Percentiles rank a stretch among this genome's conserved stretches.
phyloP scores from a whole-genome alignment of 2,329 filamentous ascomycete species.

The Esteya vermicola region DNA sequence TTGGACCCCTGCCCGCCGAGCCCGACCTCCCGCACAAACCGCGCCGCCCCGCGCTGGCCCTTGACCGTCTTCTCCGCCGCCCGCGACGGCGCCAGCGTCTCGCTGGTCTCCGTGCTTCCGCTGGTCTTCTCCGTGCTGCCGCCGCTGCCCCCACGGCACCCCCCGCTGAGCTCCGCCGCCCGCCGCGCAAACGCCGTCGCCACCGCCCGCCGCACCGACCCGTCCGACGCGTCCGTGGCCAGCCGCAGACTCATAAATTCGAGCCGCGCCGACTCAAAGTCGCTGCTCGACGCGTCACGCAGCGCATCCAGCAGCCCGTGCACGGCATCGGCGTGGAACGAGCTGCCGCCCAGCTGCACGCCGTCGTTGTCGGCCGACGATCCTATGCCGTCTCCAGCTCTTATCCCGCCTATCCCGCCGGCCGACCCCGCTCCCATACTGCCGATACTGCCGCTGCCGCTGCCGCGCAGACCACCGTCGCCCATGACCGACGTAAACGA shows the following conservation, averaged over 20 bases:
- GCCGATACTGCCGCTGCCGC: neutral
- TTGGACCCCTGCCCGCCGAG: slow-evolving; percentile 34
- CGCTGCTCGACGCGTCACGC: slow-evolving; percentile 53
- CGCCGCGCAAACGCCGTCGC: slow-evolving; percentile 74
- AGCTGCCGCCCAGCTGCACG: slow-evolving; percentile 18
- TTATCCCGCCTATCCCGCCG: too few relatives aligned
- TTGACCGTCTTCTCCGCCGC: slow-evolving; percentile 50
- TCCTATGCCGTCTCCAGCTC: slow-evolving; percentile 1
- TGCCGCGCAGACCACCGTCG: neutral
- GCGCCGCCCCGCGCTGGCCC: slow-evolving; percentile 35
- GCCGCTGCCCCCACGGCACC: too few relatives aligned
- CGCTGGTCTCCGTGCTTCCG: slow-evolving; percentile 48
- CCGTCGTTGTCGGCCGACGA: slow-evolving; percentile 10
- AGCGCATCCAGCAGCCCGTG: slow-evolving; percentile 77
- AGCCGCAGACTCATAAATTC: slow-evolving; percentile 92
- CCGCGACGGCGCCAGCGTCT: slow-evolving; percentile 41
- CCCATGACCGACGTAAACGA: slow-evolving; percentile 59
- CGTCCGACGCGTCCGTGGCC: slow-evolving; percentile 77
- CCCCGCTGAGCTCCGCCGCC: slow-evolving; percentile 64
- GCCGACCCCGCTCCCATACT: neutral
- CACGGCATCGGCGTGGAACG: slow-evolving; percentile 81
- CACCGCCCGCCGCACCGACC: slow-evolving; percentile 75
- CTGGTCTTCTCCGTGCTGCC: too few relatives aligned
- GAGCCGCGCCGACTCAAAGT: slow-evolving; percentile 71
- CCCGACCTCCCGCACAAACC: slow-evolving; percentile 27